Base-by-base conservation (phyloP, 257 asterid species). In the Solanum paucissectum region DNA sequence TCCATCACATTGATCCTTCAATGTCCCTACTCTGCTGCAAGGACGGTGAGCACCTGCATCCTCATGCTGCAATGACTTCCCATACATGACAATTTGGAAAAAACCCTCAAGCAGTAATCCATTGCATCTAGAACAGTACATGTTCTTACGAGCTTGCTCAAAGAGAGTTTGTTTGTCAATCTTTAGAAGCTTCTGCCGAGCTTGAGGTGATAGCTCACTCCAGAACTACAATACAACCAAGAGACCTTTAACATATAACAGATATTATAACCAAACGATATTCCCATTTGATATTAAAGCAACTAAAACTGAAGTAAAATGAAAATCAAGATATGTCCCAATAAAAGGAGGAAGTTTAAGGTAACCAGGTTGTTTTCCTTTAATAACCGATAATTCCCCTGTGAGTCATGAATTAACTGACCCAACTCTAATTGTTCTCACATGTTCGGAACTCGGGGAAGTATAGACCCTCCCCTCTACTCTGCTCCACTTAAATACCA, bases 111-210 rank as follows among this genome's bases (percentile, higher is more conserved):
- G 98, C 90, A 97, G 88, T 92, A 97, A 93, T 10, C 99, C 99
- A 32, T 97, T 95, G 97, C 99, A 97, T 90, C 99, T 93, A 68
- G 99, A 96, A 88, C 99, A 97, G 90, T 97, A 97, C 98, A 93
- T 95, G 92, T 95, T 96, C 92, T 97, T 97, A 85, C 99, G 98
- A 85, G 99, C 98, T 88, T 96, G 98, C 91, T 97, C 98, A 66
- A 97, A 96, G 83, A 97, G 93, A 49, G 91, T 94, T 90, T 94
- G 99, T 93, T 96, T 97, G 92, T 97, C 98, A 83, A 94, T 92
- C 94, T 94, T 94, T 90, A 96, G 89, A 88, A 97, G 95, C 85
- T 92, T 88, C 93, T 89, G 93, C 46, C 99, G 97, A 84, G 98
- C 98, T 92, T 91, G 94, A 9, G 91, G 96, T 20, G 95, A 90